Evolutionary conservation across 495 filamentous ascomycete species (phyloP).

Genomic region (Umbilicaria muhlenbergii): DNA sequence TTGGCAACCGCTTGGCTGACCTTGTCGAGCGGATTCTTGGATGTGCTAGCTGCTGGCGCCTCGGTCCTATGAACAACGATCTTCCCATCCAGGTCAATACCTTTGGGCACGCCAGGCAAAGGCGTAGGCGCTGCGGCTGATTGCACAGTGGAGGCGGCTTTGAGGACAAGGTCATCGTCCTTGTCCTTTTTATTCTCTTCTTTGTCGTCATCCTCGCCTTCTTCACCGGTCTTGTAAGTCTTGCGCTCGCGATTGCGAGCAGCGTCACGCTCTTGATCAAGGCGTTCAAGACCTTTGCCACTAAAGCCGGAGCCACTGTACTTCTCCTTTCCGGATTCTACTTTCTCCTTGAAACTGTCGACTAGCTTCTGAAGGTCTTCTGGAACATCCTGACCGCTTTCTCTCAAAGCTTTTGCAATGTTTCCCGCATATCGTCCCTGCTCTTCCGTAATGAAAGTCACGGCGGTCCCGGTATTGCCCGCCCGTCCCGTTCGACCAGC

Average conservation of each 20-base stretch:
- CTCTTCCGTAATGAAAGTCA: conserved; percentile 84
- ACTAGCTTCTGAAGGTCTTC: conserved; percentile 50
- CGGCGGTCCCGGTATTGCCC: conserved; percentile 84
- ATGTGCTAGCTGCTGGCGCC: conserved; percentile 28
- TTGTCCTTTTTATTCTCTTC: conserved; percentile 48
- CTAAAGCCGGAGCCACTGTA: conserved; percentile 72
- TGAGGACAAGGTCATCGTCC: conserved; percentile 43
- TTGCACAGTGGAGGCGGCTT: conserved; percentile 49
- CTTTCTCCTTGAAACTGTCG: conserved; percentile 65
- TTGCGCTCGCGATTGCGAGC: conserved; percentile 73
- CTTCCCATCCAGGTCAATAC: conserved; percentile 53
- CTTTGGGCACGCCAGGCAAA: conserved; percentile 39
- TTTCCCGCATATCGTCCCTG: conserved; percentile 83
- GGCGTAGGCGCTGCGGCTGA: conserved; percentile 31
- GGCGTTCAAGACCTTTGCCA: conserved; percentile 80
- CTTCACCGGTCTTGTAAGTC: conserved; percentile 79
- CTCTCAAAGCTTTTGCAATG: conserved; percentile 84
- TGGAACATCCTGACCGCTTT: conserved; percentile 73
- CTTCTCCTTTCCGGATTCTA: conserved; percentile 84
- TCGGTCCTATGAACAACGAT: conserved; percentile 70
- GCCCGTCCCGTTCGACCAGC: conserved; percentile 89
- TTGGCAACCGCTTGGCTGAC: conserved; percentile 71
- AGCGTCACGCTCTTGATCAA: conserved; percentile 81
- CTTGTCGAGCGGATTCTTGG: conserved; percentile 64
- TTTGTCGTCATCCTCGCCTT: conserved; percentile 72